phyloP scores from a whole-genome alignment of 2,329 filamentous ascomycete genomes.

The Xylaria sp. region DNA sequence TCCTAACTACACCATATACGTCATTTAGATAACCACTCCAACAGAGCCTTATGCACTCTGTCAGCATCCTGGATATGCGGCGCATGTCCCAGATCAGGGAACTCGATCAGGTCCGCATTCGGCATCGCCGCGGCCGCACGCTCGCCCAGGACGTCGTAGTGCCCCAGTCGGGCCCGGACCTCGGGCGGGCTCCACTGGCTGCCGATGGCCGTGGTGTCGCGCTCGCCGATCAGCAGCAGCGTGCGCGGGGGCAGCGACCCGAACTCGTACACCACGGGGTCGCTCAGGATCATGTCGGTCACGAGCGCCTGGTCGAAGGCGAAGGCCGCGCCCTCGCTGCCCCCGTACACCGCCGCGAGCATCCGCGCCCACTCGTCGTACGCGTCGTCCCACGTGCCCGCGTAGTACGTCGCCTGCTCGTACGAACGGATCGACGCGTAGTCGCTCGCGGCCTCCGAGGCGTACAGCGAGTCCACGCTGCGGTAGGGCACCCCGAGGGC shows the following conservation, averaged over 20 bases:
- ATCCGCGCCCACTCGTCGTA: slow-evolving; percentile 61
- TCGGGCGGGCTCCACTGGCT: slow-evolving; percentile 52
- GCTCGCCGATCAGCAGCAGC: slow-evolving; percentile 53
- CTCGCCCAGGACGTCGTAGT: slow-evolving; percentile 54
- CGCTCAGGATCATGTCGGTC: slow-evolving; percentile 58
- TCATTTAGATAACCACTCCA: slow-evolving; percentile 46
- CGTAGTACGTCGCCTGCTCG: slow-evolving; percentile 53
- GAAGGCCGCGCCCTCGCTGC: slow-evolving; percentile 46
- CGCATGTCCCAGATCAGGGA: slow-evolving; percentile 53
- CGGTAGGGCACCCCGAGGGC: slow-evolving; percentile 52
- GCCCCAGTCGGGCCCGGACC: slow-evolving; percentile 49
- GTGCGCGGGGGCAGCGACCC: slow-evolving; percentile 47
- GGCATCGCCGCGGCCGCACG: slow-evolving; percentile 47
- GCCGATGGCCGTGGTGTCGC: slow-evolving; percentile 58
- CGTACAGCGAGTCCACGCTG: slow-evolving; percentile 44
- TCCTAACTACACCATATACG: not conserved
- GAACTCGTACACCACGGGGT: slow-evolving; percentile 55
- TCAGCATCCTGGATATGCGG: slow-evolving; percentile 56
- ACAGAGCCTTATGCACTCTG: slow-evolving; percentile 48
- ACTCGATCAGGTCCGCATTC: slow-evolving; percentile 48
- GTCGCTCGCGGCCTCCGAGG: slow-evolving; percentile 43
- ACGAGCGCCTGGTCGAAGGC: slow-evolving; percentile 52
- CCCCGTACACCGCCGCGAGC: slow-evolving; percentile 55
- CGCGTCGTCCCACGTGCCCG: slow-evolving; percentile 48
- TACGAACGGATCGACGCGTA: slow-evolving; percentile 50